Conservation (phyloP, 208 protist species). For the Trypanosoma mega region DNA sequence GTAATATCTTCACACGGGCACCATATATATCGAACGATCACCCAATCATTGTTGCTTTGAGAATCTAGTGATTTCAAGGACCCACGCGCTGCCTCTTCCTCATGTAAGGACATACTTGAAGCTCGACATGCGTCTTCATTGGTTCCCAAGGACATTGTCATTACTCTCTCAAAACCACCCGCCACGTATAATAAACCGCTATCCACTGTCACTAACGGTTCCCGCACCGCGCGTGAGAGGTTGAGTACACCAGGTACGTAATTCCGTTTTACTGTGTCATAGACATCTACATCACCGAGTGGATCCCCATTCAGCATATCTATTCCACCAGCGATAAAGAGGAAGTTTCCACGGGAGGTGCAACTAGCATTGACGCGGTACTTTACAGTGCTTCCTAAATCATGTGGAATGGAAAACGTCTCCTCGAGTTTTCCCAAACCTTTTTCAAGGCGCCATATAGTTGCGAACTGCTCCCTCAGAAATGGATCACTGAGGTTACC, state of each 20-base stretch:
- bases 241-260: conserved; percentile 7
- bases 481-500: not conserved
- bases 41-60: not conserved
- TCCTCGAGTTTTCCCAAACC: conserved; percentile 4
- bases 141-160: not conserved
- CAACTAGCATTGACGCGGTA: conserved; percentile 28
- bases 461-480: conserved; percentile 8
- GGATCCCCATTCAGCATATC: conserved; percentile 13
- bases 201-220: conserved; percentile 23
- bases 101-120: too few species aligned
- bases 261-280: conserved; percentile 10
- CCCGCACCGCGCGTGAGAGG: conserved; percentile 8
- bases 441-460: conserved; percentile 21
- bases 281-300: conserved; percentile 17
- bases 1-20: not conserved
- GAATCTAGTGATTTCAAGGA: not conserved
- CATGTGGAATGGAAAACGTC: conserved; percentile 7
- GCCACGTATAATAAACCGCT: conserved; percentile 25
- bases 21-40: not conserved
- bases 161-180: conserved; percentile 4
- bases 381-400: not conserved
- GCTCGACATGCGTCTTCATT: not conserved
- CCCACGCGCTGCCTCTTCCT: too few species aligned
- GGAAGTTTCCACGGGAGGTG: conserved; percentile 9
- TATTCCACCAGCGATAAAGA: conserved; percentile 31